These are phyloP conservation scores for Parasitella parasitica DNA, from an alignment of 371 early-diverging fungal species.

Conservation along the genomic window DNA sequence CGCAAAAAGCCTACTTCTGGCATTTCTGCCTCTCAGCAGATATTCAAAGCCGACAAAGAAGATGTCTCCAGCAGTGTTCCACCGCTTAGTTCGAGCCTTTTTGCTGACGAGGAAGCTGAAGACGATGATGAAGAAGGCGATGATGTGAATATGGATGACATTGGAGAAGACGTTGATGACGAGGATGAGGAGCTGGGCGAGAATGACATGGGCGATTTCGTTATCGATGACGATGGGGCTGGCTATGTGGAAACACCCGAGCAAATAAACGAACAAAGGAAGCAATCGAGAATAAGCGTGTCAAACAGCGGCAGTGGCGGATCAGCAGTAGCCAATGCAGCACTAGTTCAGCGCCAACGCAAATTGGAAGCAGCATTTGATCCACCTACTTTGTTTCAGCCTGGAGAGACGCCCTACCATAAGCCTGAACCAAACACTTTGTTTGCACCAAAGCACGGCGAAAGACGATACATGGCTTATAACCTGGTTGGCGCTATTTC, in stretches of 20 bases:
- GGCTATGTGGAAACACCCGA: slow-evolving; percentile 52
- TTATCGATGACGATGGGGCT: slow-evolving; percentile 35
- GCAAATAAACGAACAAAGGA: background rate
- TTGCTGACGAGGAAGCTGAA: background rate
- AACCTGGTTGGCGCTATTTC: slow-evolving; percentile 80
- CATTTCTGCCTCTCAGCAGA: background rate
- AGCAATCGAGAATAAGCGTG: background rate
- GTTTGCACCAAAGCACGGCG: slow-evolving; percentile 46
- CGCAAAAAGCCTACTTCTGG: background rate
- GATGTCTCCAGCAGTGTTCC: background rate
- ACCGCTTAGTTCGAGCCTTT: background rate
- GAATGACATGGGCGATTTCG: slow-evolving; percentile 5
- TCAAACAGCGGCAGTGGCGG: background rate
- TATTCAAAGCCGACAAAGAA: background rate
- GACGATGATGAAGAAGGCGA: slow-evolving; percentile 1
- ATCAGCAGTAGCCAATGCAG: background rate
- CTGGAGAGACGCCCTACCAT: slow-evolving; percentile 53
- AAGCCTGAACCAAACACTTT: slow-evolving; percentile 8
- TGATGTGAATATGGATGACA: slow-evolving; percentile 5
- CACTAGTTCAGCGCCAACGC: background rate
- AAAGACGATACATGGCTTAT: slow-evolving; percentile 77
- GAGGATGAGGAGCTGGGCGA: background rate
- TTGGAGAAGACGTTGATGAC: background rate
- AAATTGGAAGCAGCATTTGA: slow-evolving; percentile 19
- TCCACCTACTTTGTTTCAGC: slow-evolving; percentile 52